phyloP scores from a whole-genome alignment of 352 stramenopile species.

The Phytopythium oedochilum region DNA sequence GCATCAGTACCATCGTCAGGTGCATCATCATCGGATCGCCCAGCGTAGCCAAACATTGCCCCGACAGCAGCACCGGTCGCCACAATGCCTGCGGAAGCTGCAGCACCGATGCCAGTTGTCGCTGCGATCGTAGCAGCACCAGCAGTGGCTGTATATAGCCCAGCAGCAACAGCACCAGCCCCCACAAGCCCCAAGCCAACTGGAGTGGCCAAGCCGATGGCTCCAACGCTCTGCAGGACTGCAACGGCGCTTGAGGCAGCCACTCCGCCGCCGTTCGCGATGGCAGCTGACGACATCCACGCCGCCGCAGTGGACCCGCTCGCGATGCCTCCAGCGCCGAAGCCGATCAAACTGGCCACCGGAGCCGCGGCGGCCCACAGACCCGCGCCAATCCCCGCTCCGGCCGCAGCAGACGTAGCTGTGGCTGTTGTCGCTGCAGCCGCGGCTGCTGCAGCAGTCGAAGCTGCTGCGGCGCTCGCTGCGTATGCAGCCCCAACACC shows the following conservation, averaged over 20 bases:
- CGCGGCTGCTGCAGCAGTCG: too few relatives aligned
- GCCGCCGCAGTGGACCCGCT: slow-evolving; percentile 31
- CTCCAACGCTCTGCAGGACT: slow-evolving; percentile 44
- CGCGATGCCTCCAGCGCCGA: slow-evolving; percentile 32
- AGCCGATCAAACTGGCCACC: slow-evolving; percentile 28
- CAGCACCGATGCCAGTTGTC: neutral
- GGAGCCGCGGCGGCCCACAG: slow-evolving; percentile 20
- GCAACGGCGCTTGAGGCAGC: slow-evolving; percentile 31
- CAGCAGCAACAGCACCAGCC: slow-evolving; percentile 5
- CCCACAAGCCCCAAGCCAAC: slow-evolving; percentile 21
- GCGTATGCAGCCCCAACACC: too few relatives aligned
- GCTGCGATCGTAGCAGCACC: too few relatives aligned
- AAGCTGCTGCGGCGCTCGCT: too few relatives aligned
- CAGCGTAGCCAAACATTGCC: too few relatives aligned
- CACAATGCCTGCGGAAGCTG: neutral
- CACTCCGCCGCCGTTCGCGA: slow-evolving; percentile 46
- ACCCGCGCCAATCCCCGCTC: slow-evolving; percentile 15
- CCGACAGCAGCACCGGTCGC: slow-evolving; percentile 10
- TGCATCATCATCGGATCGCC: too few relatives aligned
- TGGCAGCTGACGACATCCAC: slow-evolving; percentile 52
- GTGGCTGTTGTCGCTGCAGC: neutral
- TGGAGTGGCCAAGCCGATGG: slow-evolving; percentile 26
- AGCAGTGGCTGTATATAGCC: neutral
- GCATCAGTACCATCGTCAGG: too few relatives aligned
- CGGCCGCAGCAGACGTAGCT: slow-evolving; percentile 5